A percentile compares a stretch with the other conserved stretches of the same genome.
These are phyloP conservation scores for Solanum sejunctum DNA, from an alignment of 257 asterid genomes.

Conservation along the genomic window DNA sequence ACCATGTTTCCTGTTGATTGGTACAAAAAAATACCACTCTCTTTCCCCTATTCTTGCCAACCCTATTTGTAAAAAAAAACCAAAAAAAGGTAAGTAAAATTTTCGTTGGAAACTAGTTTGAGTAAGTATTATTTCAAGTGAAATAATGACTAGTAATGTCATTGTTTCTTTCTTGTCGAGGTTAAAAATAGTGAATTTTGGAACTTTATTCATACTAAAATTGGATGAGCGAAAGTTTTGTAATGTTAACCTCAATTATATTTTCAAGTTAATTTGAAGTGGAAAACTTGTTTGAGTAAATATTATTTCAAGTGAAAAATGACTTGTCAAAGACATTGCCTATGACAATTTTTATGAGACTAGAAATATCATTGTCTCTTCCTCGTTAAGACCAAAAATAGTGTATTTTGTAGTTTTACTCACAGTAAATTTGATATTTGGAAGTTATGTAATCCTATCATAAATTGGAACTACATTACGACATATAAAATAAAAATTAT, in stretches of 20 bases:
- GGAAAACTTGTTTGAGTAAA: neutral
- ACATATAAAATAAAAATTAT: neutral
- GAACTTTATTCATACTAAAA: neutral
- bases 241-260: neutral
- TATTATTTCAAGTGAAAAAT: too few relatives aligned
- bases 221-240: neutral
- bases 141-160: neutral
- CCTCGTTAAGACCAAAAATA: too few relatives aligned
- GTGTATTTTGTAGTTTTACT: too few relatives aligned
- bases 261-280: neutral
- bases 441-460: neutral
- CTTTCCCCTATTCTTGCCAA: conserved; percentile 66
- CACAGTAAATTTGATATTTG: too few relatives aligned
- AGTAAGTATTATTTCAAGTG: too few relatives aligned
- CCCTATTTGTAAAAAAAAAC: conserved; percentile 20
- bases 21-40: conserved; percentile 78
- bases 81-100: too few relatives aligned
- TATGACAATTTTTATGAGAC: too few relatives aligned
- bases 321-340: too few relatives aligned
- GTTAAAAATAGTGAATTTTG: too few relatives aligned
- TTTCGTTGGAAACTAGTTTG: too few relatives aligned
- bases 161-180: too few relatives aligned
- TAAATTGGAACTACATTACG: neutral
- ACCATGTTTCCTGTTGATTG: conserved; percentile 51
- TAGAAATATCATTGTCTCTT: too few relatives aligned